Evolutionary conservation across 495 filamentous ascomycete species (phyloP), one percentile per base, ranked within the genome.

Genomic region (Annulohypoxylon stygium): DNA sequence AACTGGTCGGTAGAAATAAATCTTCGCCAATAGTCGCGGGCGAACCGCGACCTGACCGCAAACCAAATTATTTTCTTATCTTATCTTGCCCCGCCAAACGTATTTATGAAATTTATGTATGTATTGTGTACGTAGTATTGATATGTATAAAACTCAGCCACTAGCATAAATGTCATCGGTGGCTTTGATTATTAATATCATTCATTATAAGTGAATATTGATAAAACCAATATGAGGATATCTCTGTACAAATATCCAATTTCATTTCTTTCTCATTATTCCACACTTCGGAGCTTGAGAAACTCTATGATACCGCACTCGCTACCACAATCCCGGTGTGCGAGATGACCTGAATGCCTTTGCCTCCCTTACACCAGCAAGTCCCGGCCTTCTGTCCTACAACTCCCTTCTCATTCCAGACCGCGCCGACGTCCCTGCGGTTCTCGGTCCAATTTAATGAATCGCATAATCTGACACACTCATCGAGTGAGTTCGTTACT

Each of bases 401-500:
- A 14, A 41, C 45, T 23, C 58, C 58, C 16, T 51, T n/a, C 50
- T 57, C 58, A 55, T 72, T 67, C 39, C 8, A 72, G 37, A 67
- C 63, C 5, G 57, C 57, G 1, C 69, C 62, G 12, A 72, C 50
- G 34, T 72, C 57, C 2, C 9, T 58, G n/a, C 63, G 63, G 7
- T 59, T 51, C 51, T 72, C 63, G 2, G 11, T 39, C 30, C 26
- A 57, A 25, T 72, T 72, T 33, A 72, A 33, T 30, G 69, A 72
- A 41, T 72, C 69, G 63, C 63, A 72, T n/a, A 72, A n/a, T 47
- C 36, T 37, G 25, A 71, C 33, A 26, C 69, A 71, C 26, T 71
- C 55, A 11, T 71, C 62, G 0, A 71, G 39, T 1, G 69, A 71
- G 30, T 33, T 62, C 26, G 48, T 50, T 9, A 57, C 47, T 33